Base-by-base conservation (phyloP, 2,329 filamentous ascomycete species). In the Lizonia empirigonia region DNA sequence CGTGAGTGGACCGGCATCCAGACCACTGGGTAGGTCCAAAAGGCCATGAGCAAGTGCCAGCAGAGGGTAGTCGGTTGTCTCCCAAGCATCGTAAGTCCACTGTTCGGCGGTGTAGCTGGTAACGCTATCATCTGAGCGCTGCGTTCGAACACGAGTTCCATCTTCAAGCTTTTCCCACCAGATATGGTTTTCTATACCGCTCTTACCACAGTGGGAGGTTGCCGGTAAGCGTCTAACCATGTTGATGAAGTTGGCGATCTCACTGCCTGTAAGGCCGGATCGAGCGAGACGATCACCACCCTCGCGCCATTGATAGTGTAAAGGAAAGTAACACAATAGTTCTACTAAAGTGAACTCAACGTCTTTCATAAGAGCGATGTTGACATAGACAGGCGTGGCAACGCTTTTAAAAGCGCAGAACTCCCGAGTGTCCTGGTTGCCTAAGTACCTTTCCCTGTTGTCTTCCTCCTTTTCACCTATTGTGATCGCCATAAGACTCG, bases 331-430 rank as follows among this genome's bases (percentile, higher is more conserved):
- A 1, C 44, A 24, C 1, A 65, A 16, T 1, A 65, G 38, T 23
- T 63, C 62, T 2, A 50, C 30, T 1, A 65, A 5, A 0, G 59
- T 63, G 8, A 65, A 55, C 9, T 65, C 57, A 0, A 38, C 36
- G 4, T 63, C 59, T 2, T 18, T 27, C 0, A 65, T 42, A 0
- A 63, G 33, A 0, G 58, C 38, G 12, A 65, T 60, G 19, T 63
- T 34, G 0, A 62, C 39, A 5, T 54, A 15, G 0, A 36, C 29
- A 1, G 60, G 53, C 0, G 60, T 60, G 0, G 60, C 55, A 1
- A 63, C 44, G 18, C 62, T 65, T 16, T 50, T 60, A 36, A 60
- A 56, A 0, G 57, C 23, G 18, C 51, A 58, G 16, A 65, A 65
- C 0, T 32, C 29, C 4, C 48, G 24, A 2, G 5, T 3, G 13